Base-by-base conservation (phyloP, 2,329 filamentous ascomycete species). In the Plectosphaerella sp. region DNA sequence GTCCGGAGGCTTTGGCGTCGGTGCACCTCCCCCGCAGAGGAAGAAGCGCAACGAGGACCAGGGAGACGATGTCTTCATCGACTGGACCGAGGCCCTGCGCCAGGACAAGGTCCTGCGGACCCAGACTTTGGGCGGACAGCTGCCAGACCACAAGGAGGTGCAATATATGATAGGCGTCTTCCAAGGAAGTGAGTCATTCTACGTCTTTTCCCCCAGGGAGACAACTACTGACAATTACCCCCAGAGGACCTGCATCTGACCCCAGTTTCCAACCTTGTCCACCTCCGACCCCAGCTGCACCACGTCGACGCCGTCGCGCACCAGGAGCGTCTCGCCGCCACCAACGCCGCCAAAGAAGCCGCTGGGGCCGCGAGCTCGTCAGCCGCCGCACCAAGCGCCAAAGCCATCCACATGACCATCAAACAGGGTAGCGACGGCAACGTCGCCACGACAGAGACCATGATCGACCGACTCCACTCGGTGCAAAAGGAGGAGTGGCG, bases 111-210 rank as follows among this genome's bases (percentile, higher is more conserved):
- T 95, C 4, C 72, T 97, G 64, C 79, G 84, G 48, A 88, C 84
- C 54, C 91, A 96, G 73, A 96, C 91, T 0, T 77, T 96, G 20
- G 92, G 91, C 45, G 94, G 94, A 0, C 86, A 93, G 67, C 86
- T 90, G 55, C 78, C 86, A 12, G 79, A 83, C 41, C 75, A 84
- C 3, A 83, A 86, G 57, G 82, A 87, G 57, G 87, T 87, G 20
- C 87, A 90, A 58, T 96, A 96, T 72, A 95, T 97, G 85, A 79
- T 97, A 48, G 94, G 91, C 25, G 87, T 91, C n/a, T 97, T 97
- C 66, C 83, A 87, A 65, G 87, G 87, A 49, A 83, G 90, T 93
- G 70, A 61, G 84, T 76, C 20, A 24, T 18, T 12, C 37, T 24
- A 18, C 50, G 5, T 12, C 43, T n/a, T 51, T 5, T 16, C 5